A percentile compares a stretch with the other conserved stretches of the same genome.
These are phyloP conservation scores for Graphilbum sp. DNA, from an alignment of 2,329 filamentous ascomycete species.

Conservation along the genomic window DNA sequence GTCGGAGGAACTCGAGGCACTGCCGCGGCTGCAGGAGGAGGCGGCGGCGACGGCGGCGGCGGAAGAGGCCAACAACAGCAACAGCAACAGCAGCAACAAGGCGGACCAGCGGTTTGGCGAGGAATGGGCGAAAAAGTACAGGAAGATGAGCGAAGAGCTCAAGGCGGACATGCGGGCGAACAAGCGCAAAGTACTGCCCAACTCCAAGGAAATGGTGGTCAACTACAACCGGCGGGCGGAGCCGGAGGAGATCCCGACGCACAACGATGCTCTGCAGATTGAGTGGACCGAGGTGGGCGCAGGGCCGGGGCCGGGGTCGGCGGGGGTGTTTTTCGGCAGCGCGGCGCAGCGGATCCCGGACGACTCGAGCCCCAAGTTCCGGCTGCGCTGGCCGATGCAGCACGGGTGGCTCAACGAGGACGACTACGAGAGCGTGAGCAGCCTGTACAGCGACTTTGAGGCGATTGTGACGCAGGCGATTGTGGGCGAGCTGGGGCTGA, in stretches of 20 bases:
- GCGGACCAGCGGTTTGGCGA: slow-evolving; percentile 75
- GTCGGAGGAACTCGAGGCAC: slow-evolving; percentile 63
- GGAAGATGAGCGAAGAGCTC: slow-evolving; percentile 69
- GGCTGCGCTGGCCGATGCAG: slow-evolving; percentile 80
- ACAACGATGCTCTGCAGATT: slow-evolving; percentile 86
- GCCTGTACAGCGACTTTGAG: slow-evolving; percentile 75
- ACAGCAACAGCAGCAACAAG: too few species aligned
- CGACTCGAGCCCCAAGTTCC: slow-evolving; percentile 75
- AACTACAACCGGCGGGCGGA: slow-evolving; percentile 82
- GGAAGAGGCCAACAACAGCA: too few species aligned
- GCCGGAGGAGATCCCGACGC: slow-evolving; percentile 76
- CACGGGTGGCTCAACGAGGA: slow-evolving; percentile 80
- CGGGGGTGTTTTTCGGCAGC: slow-evolving; percentile 71
- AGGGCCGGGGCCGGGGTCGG: slow-evolving; percentile 15
- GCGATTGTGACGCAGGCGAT: slow-evolving; percentile 76
- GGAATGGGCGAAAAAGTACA: slow-evolving; percentile 61
- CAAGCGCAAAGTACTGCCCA: slow-evolving; percentile 90
- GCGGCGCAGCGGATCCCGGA: slow-evolving; percentile 79
- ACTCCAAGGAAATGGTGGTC: slow-evolving; percentile 86
- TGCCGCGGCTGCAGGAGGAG: slow-evolving; percentile 54
- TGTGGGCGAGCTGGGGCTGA: slow-evolving; percentile 65
- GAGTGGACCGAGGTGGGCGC: slow-evolving; percentile 73
- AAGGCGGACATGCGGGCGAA: slow-evolving; percentile 83
- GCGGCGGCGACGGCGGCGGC: too few species aligned
- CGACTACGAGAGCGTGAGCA: slow-evolving; percentile 66